Base-by-base conservation (phyloP, 1,139 yeast genomes). In the Sugiyamaella sp. region DNA sequence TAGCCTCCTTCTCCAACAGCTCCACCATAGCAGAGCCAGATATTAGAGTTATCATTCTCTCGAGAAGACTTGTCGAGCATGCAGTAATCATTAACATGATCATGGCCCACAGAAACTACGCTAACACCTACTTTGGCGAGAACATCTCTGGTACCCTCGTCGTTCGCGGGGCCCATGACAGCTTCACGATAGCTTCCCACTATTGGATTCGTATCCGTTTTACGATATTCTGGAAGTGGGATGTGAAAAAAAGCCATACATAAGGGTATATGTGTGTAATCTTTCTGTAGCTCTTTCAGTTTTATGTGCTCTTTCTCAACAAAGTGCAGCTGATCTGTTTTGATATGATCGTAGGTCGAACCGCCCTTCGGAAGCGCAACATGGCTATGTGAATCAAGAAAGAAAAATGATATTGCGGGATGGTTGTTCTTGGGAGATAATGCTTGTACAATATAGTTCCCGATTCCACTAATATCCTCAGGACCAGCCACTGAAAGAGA, bases 21-120 rank as follows among this genome's bases (percentile, higher is more conserved):
- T 39, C 99, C 99, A 1, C 96, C 98, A 65, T 88, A 89, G 66
- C 99, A 93, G 41, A 91, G 73, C 96, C 96, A 89, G 33, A 89
- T 72, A 44, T 78, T 76, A 46, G 77, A 74, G 27, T 73, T 68
- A 3, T 65, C 61, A 2, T 71, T 69, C 22, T 60, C 59, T 14
- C 16, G 66, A 58, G 51, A 58, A 14, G 53, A 63, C 8, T 68
- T 60, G 59, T 84, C 85, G 51, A 75, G 71, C 66, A 87, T 71
- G 69, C 99, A 93, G 67, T 80, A 93, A 66, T 93, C 98, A 67
- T 93, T 93, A 61, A 89, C 87, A 66, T 93, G 98, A 66, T 93
- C 98, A 68, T 93, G 99, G 0, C 99, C 98, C 8, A 88, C 95
- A 53, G 86, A 78, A 0, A 83, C 80, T 0, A 87, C 88, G 27